phyloP scores from a whole-genome alignment of 75 land plant species.

The Cupressus sempervirens region DNA sequence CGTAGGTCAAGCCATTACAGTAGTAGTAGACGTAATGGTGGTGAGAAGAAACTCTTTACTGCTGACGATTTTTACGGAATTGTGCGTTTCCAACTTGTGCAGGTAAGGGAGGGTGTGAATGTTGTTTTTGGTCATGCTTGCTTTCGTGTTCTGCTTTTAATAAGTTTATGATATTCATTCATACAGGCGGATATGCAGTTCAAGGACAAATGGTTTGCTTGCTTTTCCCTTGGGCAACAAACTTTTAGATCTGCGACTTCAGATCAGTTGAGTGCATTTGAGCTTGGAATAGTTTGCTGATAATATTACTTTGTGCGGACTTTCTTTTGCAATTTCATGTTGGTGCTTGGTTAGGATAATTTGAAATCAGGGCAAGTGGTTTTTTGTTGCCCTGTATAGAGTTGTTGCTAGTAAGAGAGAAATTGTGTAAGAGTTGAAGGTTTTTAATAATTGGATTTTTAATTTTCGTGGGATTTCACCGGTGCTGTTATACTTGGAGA shows the following conservation, averaged over 20 bases:
- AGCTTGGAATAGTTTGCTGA: not conserved
- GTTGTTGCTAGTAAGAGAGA: not conserved
- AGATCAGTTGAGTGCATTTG: conserved; percentile 46
- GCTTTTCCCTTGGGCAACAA: conserved; percentile 82
- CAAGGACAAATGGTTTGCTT: conserved; percentile 86
- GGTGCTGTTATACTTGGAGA: no score
- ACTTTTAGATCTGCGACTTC: conserved; percentile 77
- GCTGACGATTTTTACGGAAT: conserved; percentile 53
- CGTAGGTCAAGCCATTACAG: not conserved
- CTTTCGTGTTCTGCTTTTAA: not conserved
- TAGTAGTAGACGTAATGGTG: no score
- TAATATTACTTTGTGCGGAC: not conserved
- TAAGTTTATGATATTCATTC: not conserved
- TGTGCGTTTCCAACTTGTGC: conserved; percentile 28
- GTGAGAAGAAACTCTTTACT: not conserved
- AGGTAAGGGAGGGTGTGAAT: not conserved
- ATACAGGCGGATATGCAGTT: conserved; percentile 82
- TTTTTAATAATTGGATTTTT: no score
- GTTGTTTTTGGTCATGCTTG: not conserved
- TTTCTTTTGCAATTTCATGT: not conserved
- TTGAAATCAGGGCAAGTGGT: no score
- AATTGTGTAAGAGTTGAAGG: no score
- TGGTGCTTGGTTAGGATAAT: not conserved
- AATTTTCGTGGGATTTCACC: no score
- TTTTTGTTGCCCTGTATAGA: no score